Conservation (phyloP, 1,284 basidiomycete genomes). For the Rhodotorula sp. region DNA sequence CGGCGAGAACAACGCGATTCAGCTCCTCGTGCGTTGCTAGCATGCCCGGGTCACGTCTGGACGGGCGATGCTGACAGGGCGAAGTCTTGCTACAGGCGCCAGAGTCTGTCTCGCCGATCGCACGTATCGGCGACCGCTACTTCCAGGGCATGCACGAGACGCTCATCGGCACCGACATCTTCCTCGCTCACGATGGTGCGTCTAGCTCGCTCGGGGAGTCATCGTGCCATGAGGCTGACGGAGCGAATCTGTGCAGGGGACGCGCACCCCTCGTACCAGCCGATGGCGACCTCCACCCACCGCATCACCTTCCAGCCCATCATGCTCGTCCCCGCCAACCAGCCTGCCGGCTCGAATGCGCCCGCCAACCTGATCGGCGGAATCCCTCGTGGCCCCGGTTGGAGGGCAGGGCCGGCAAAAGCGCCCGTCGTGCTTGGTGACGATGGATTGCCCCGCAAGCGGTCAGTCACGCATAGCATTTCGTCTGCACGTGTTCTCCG, state of each 20-base stretch:
- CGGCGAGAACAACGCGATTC: conserved; percentile 9
- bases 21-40: conserved; percentile 27
- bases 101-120: conserved; percentile 18
- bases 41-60: no score
- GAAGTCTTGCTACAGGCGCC: conserved; percentile 3
- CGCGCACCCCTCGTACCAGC: background rate
- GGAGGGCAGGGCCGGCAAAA: no score
- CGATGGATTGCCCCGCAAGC: conserved; percentile 4
- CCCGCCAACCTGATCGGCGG: background rate
- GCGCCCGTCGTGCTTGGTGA: background rate
- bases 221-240: background rate
- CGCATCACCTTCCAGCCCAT: conserved; percentile 32
- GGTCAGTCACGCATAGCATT: background rate
- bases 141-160: conserved; percentile 31
- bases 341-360: background rate
- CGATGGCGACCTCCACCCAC: conserved; percentile 25
- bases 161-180: conserved; percentile 33
- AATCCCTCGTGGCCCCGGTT: no score
- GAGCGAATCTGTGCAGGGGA: background rate
- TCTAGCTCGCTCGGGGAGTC: no score
- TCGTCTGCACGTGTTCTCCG: background rate
- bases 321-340: conserved; percentile 2
- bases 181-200: conserved; percentile 20
- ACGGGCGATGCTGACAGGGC: no score
- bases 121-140: conserved; percentile 21